A percentile compares a stretch with the other conserved stretches of the same genome.
These are phyloP conservation scores for Arctium minus DNA, from an alignment of 129 eudicot genomes.

Conservation along the genomic window DNA sequence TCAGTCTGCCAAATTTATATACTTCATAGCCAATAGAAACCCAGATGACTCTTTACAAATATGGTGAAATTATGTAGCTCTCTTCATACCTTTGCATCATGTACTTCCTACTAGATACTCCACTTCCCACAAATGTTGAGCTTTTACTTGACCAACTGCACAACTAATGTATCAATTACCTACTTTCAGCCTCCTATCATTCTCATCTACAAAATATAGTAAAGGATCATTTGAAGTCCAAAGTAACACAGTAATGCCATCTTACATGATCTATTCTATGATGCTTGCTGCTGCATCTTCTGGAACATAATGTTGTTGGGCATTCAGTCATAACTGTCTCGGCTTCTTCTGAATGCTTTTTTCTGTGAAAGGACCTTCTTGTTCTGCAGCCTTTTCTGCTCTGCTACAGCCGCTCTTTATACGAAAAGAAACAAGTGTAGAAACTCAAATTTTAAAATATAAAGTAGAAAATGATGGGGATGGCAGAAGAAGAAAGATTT, in stretches of 20 bases:
- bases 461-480: not conserved
- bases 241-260: not conserved
- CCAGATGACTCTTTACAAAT: not conserved
- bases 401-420: constrained; percentile 66
- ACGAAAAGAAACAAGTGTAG: not conserved
- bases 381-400: constrained; percentile 62
- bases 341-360: constrained; percentile 69
- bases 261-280: constrained; percentile 13
- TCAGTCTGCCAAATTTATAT: not conserved
- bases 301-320: not conserved
- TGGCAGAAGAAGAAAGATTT: constrained; percentile 17
- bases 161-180: not conserved
- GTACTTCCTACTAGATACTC: not conserved
- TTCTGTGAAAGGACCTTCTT: constrained; percentile 72
- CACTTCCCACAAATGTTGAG: not conserved
- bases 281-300: not conserved
- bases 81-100: not conserved
- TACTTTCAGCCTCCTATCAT: not conserved
- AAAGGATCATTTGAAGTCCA: not conserved
- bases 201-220: not conserved
- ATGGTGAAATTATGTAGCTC: not conserved
- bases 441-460: not conserved
- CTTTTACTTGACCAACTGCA: not conserved
- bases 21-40: not conserved
- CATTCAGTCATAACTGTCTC: constrained; percentile 66